Base-by-base conservation (phyloP, 495 filamentous ascomycete species). In the Aspergillus carlsbadensis region DNA sequence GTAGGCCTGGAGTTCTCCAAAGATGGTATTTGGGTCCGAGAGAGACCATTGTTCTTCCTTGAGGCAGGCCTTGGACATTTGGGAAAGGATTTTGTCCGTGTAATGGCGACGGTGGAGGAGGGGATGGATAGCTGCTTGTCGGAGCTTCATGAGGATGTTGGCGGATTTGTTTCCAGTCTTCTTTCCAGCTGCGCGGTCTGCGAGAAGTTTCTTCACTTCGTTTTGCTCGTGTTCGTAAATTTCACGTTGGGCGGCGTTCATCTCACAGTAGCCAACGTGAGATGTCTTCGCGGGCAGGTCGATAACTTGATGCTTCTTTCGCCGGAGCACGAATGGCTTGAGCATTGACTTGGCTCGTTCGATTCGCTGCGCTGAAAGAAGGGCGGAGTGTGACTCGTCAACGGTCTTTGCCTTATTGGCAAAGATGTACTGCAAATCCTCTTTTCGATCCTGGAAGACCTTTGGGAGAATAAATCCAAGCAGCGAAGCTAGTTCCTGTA, bases 221-320 rank as follows among this genome's bases (percentile, higher is more conserved):
- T 76, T 71, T 56, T 82, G 71, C 62, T 87, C 71, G 46, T 80
- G 78, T 8, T 84, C 71, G 68, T 98, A 96, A 2, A 96, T 86
- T 3, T 79, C 70, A 44, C 76, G 74, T 61, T 96, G 92, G 0
- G 76, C 72, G 1, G 74, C 64, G 48, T 88, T 88, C 77, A 97
- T 82, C 22, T 87, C 78, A 64, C 92, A 96, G 62, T 87, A 87
- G 57, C 91, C 85, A 2, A 98, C 83, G 10, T 83, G 81, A 29
- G 82, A 81, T 14, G 79, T 87, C 74, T 98, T 98, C n/a, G 78
- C 75, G 0, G 94, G 92, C 18, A 98, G 75, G 58, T 94, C 85
- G 10, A 97, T 79, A n/a, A 98, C 95, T 60, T 97, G 92, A 41
- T 90, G 86, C 73, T 98, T 98, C 74, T 94, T 92, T 5, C 94